Evolutionary conservation across 768 basidiomycete genomes (phyloP), one percentile per base, ranked within the genome.

Genomic region (Amyloporia xantha): DNA sequence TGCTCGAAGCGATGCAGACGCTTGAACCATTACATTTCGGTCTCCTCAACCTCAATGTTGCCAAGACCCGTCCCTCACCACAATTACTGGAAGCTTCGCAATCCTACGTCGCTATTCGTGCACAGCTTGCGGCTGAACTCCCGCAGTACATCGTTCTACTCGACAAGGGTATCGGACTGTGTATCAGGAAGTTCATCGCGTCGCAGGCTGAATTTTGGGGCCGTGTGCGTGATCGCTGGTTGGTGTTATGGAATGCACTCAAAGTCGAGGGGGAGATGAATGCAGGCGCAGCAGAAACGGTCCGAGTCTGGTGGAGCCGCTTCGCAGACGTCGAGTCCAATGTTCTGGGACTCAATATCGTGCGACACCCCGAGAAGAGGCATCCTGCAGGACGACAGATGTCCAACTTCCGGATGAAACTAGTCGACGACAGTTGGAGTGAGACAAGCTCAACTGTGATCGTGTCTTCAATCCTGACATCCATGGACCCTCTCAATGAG

Each of bases 91-190:
- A 83, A 20, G 86, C 86, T 5, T 88, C 85, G 1, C 77, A 79
- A 37, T 82, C 84, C 42, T 92, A 90, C 62, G 71, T 88, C 19
- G 88, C 86, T 0, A 72, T 92, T 4, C 76, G 86, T 4, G 84
- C 76, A 0, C 84, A 90, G 53, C 73, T 92, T 5, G 75, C 75
- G 0, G 69, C 74, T 0, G 90, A 92, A 53, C 74, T 92, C 3
- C 90, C 90, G 0, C 60, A 66, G 1, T 84, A 86, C 57, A 64
- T 89, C 15, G 54, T 51, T 4, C 68, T 82, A 15, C 63, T 90
- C 48, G 74, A 85, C 52, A 67, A 66, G n/a, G 87, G 86, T 15
- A 70, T 87, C 28, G 70, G 69, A 0, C 61, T 71, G 4, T 72
- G 75, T 45, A 71, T 87, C 0, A 56, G 69, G 2, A 70, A 77